Evolutionary conservation across 1,139 yeast genomes (phyloP), one percentile per base, ranked within the genome.

Genomic region (Pichia sp.): DNA sequence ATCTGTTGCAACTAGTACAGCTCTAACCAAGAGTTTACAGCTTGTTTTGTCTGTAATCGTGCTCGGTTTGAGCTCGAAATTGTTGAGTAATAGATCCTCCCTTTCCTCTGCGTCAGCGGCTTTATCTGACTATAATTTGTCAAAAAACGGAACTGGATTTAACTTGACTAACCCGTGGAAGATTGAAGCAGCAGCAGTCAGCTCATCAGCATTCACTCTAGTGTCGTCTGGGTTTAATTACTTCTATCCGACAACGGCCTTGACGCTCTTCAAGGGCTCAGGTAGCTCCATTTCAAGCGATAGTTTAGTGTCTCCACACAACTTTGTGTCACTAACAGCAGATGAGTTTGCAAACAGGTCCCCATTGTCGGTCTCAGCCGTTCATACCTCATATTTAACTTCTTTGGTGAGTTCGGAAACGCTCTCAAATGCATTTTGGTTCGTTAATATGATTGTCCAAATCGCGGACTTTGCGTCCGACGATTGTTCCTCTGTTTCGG

Each of bases 1-100:
- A 16, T 12, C 48, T 10, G 12, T 24, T 49, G 27, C 52, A 14
- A 4, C 52, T 9, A 12, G 17, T 12, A 44, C 48, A 14, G 29
- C 38, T 14, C 12, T 46, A 1, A 43, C 27, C 16, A 51, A 47
- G 34, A 38, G 49, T 27, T 34, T 49, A 90, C 61, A 50, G 46
- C 48, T 16, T 46, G 56, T 36, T 47, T 53, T 36, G 20, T 56
- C 38, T 56, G 63, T 8, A 27, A 57, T 17, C 53, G 59, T 20
- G 52, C 10, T 51, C 3, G 56, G 56, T 14, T 45, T 54, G 8
- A 29, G 52, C 2, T 33, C 48, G 7, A 38, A 46, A 20, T 16
- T 17, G 2, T 12, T 53, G 5, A 33, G 42, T 8, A 46, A 46
- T n/a, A 49, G 44, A 27, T 33, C 34, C n/a, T 36, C 47, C 4